Evolutionary conservation across 495 filamentous ascomycete genomes (phyloP), one percentile per base, ranked within the genome.

Genomic region (Aspergillus egyptiacus): DNA sequence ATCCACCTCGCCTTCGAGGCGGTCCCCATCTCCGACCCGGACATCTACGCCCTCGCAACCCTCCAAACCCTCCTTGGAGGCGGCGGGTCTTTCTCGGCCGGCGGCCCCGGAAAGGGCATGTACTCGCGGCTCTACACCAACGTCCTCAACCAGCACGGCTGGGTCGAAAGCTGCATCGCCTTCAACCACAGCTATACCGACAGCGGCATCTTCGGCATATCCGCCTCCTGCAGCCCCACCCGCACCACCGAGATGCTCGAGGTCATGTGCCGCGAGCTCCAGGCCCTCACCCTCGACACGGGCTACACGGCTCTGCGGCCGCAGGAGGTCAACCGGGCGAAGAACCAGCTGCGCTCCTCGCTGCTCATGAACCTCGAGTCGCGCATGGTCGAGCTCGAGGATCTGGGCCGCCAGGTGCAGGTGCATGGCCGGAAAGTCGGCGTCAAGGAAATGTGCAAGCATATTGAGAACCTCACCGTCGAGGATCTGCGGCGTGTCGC

Each of bases 121-220:
- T 97, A 96, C 72, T 91, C 87, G 14, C 86, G 94, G 5, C 79
- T 97, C 23, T 98, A 95, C 73, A 97, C 89, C 49, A 94, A 96
- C 66, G 91, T 96, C 8, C 81, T 98, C 38, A 98, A 98, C 73
- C 93, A 96, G 66, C 79, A 95, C 70, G 88, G 85, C 40, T 97
- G 90, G 90, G 87, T 98, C 9, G 93, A 98, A 67, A 89, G 80
- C 52, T 96, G 91, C 64, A 79, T 95, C 32, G 83, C 91, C 23
- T 96, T 97, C 77, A 97, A 97, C 70, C 89, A 98, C 68, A 86
- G 85, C 41, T 98, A 97, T 74, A 95, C 88, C 0, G 93, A 98
- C 66, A 88, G 84, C 9, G 93, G 94, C 6, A 76, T 98, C 22
- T 98, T 97, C 63, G 93, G 93, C 28, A 97, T 98, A 58, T 80